Evolutionary conservation across 2,329 filamentous ascomycete species (phyloP), one percentile per base, ranked within the genome.

Genomic region (Fulvia fulva): DNA sequence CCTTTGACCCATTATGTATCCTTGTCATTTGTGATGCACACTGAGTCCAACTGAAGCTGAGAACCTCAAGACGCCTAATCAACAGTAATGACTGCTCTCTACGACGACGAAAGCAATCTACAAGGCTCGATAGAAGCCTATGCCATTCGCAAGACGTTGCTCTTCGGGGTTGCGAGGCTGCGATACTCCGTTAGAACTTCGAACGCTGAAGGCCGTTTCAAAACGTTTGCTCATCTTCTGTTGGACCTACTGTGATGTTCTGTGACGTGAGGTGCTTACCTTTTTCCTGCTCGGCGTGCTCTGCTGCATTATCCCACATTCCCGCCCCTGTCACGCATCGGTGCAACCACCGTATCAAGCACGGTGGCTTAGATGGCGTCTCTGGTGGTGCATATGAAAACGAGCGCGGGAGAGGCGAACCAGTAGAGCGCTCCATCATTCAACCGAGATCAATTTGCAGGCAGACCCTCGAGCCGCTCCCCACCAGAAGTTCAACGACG

Each of bases 401-500:
- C 46, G 23, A 50, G 23, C 23, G 46, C 46, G 46, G 46, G 23
- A 50, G 37, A 44, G 37, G 51, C 37, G 51, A 46, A 54, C 51
- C 51, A 54, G 51, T 54, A 32, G 41, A 28, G 51, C 25, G 51
- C 51, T 54, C 51, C 37, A 54, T 26, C 51, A 28, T 53, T 23
- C 51, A 34, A 43, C 37, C 51, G 37, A 53, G 34, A 41, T 16
- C 34, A 12, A 32, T 41, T 16, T 41, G 34, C 12, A 41, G n/a
- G 11, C 44, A 8, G 44, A 14, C 21, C n/a, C 21, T 26, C 21
- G 44, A 46, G 44, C 44, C n/a, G 21, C n/a, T 50, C 46, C 46
- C 46, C 46, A 30, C 16, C 26, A 44, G 37, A 54, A 46, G 37
- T 28, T 44, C 25, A 45, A 46, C 41, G 51, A 16, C 41, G 7